Base-by-base conservation (phyloP, 139 green algal species). In the Ulvella scutata region DNA sequence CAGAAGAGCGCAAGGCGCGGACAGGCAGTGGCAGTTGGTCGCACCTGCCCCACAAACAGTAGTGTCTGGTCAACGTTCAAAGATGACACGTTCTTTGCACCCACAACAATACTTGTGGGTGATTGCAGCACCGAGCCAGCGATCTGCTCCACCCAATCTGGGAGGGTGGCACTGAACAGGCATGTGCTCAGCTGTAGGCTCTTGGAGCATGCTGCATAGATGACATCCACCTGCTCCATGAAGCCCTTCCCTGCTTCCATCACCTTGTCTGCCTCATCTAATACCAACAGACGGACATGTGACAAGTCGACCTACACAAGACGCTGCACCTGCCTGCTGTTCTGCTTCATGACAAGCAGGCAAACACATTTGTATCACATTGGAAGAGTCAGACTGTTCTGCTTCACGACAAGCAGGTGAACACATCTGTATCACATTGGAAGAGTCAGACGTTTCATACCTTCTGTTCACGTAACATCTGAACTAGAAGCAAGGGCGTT, bases 111-210 rank as follows among this genome's bases (percentile, higher is more conserved):
- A 38, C 93, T 87, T 40, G 99, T 79, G 0, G 95, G 95, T 35
- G 91, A 79, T 3, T 84, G 75, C 77, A 98, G 84, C 38, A 98
- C 83, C 38, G 79, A 90, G 76, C 87, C 82, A 1, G 93, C 93
- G 72, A 97, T 75, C 21, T 87, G 73, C 84, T 98, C 92, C 9
- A 92, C 86, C 29, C 83, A 80, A 37, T 97, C 90, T 3, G 92
- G 94, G 77, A 98, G 85, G 10, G 94, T 98, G 40, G 94, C 94
- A 62, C 81, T 92, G 86, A 98, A 98, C 13, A 98, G 79, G 31
- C 38, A 29, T 10, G 38, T 75, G 36, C 72, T 62, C 39, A 76
- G 39, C 26, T 43, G 21, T 13, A 51, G 2, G 26, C 20, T 39
- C n/a, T 38, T 21, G 34, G 62, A 23, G 72, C 72, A 61, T 3